phyloP scores from a whole-genome alignment of 305 asterid species.

The Plantago coronopus region DNA sequence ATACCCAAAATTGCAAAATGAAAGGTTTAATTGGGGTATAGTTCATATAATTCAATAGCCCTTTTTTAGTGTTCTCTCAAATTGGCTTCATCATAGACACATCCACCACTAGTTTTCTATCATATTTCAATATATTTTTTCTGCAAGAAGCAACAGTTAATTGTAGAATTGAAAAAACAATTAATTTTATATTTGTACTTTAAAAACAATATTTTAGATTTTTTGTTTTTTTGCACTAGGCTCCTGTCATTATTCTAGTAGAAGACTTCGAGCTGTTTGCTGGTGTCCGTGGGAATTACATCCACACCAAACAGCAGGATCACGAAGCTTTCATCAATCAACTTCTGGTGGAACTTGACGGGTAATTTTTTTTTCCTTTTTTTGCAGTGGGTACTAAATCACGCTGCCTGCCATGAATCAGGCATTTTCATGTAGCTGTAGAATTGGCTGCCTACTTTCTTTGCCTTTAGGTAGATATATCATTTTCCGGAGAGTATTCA shows the following conservation, averaged over 20 bases:
- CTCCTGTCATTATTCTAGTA: conserved; percentile 96
- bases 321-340: conserved; percentile 99
- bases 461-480: background rate
- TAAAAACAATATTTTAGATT: too few relatives aligned
- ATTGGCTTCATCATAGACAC: background rate
- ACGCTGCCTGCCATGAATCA: too few relatives aligned
- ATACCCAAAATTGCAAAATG: background rate
- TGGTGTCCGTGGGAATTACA: conserved; percentile 91
- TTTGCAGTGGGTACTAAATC: conserved; percentile 1
- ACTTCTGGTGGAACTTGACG: conserved; percentile 97
- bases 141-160: conserved; percentile 23
- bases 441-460: background rate
- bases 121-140: background rate
- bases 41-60: too few relatives aligned
- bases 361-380: conserved; percentile 40
- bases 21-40: background rate
- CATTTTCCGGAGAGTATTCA: background rate
- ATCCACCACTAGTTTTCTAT: conserved; percentile 11
- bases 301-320: conserved; percentile 90
- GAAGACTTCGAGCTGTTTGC: conserved; percentile 98
- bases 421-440: too few relatives aligned
- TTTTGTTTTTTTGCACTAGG: conserved; percentile 44
- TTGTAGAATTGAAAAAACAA: too few relatives aligned
- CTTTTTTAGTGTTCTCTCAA: background rate
- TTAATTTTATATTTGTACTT: too few relatives aligned